Evolutionary conservation across 768 basidiomycete species (phyloP), one percentile per base, ranked within the genome.

Genomic region (Suillus plorans): DNA sequence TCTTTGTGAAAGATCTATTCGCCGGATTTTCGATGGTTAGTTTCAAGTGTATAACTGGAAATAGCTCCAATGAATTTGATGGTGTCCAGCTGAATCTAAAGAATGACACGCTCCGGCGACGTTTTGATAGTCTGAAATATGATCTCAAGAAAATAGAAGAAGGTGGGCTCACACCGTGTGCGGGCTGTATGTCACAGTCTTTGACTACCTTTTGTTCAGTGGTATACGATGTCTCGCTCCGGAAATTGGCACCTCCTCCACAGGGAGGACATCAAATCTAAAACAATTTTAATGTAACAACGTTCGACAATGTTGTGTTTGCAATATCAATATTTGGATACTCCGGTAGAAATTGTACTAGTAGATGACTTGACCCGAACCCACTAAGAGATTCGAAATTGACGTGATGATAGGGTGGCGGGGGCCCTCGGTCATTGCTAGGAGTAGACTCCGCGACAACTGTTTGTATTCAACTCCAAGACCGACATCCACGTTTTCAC

Each of bases 91-190:
- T 94, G 16, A 94, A 93, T 70, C 79, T 94, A 22, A 94, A 94
- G 72, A 94, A 94, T 64, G 92, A 94, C 70, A 71, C 80, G 0
- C 78, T 94, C 20, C 86, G 92, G 5, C 84, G 90, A 65, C 79
- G 91, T 61, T 94, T 90, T 71, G 92, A 94, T 71, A 86, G 89
- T 67, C 79, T 94, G 41, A 94, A 94, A 71, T 94, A 94, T 67
- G 92, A 93, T 72, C 84, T 94, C 66, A 93, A 93, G 75, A 93
- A 92, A 70, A 90, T 94, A 20, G 92, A 94, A 78, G 92, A 94
- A 87, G 92, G 92, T 85, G 63, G 57, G 80, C 68, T 36, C 31
- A 57, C 52, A 58, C 42, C 41, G 18, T 39, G 42, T n/a, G 6
- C 53, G 12, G 25, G 39, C 55, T 61, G 45, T 63, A 55, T 37